Conservation (phyloP, 1,284 basidiomycete genomes). For the Moniliophthora roreri region DNA sequence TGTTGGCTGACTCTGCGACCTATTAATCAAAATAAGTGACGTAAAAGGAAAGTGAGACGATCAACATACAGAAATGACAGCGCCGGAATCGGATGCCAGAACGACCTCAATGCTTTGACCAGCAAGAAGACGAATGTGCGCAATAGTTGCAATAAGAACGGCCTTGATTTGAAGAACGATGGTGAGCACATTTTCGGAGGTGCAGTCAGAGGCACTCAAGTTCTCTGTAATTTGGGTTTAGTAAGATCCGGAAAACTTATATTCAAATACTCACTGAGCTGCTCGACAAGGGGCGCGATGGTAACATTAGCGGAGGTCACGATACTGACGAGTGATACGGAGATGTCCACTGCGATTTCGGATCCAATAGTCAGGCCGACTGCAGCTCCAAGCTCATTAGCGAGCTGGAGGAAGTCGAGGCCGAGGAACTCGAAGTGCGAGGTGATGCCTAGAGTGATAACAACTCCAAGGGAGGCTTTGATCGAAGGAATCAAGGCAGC, state of each 20-base stretch:
- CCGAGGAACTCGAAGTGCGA: slow-evolving; percentile 1
- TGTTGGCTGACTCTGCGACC: not conserved
- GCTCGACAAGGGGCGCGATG: not conserved
- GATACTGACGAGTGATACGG: not conserved
- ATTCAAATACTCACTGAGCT: not conserved
- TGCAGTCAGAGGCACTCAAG: not conserved
- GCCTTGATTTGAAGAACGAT: not conserved
- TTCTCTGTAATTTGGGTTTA: not conserved
- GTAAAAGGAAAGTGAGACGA: no score
- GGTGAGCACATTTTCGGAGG: not conserved
- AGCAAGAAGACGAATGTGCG: not conserved
- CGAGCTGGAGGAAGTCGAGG: not conserved
- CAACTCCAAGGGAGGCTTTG: not conserved
- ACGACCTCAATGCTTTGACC: not conserved
- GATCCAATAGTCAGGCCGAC: not conserved
- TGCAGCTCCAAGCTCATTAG: not conserved
- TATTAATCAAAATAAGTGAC: no score
- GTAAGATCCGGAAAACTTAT: not conserved
- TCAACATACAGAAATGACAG: not conserved
- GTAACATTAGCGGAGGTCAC: not conserved
- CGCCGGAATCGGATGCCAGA: not conserved
- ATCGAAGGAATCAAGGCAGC: slow-evolving; percentile 1
- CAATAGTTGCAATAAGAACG: not conserved
- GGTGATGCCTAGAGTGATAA: not conserved
- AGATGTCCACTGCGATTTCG: not conserved